Evolutionary conservation across 345 rosid species (phyloP), one percentile per base, ranked within the genome.

Genomic region (Acer campestre): DNA sequence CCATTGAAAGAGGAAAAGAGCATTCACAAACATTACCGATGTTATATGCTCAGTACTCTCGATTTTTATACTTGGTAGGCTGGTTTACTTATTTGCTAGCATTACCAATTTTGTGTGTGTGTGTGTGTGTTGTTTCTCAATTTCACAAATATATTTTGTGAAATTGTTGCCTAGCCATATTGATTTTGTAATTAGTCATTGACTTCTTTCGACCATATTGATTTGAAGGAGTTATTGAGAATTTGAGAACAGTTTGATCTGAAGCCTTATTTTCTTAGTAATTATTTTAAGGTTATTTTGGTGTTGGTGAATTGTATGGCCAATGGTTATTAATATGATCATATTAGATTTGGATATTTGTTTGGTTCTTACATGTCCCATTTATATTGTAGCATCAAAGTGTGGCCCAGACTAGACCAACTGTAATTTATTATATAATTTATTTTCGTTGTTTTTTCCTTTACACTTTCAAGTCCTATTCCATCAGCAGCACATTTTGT

Each of bases 1-100:
- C 99, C 74, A 90, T 94, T 84, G 99, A 97, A 76, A 97, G 93
- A 84, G 99, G 93, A 46, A 94, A 93, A 89, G 98, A 94, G 73
- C 90, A 90, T 78, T 93, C 98, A 12, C 89, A 86, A 82, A 78
- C 88, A 67, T 81, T 97, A 74, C 94, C 97, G 2, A 87, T 93
- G 82, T 70, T 94, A 76, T 93, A 91, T 87, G 98, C 98, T 65
- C 99, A 93, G 75, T 97, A 90, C 77, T 81, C 97, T 16, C 89
- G 97, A 31, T 94, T 97, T 81, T 31, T 85, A 8, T 87, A 86
- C 80, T 75, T 93, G 98, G 99, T 97, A 79, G 42, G 97, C 83
- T 73, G 31, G 23, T 56, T 16, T 66, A 67, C 25, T 12, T 42
- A 22, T 13, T 7, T 63, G 25, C 4, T 6, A 58, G n/a, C 18